These are phyloP conservation scores for Paramecium bursaria DNA, from an alignment of 73 alveolate species.

Conservation along the genomic window DNA sequence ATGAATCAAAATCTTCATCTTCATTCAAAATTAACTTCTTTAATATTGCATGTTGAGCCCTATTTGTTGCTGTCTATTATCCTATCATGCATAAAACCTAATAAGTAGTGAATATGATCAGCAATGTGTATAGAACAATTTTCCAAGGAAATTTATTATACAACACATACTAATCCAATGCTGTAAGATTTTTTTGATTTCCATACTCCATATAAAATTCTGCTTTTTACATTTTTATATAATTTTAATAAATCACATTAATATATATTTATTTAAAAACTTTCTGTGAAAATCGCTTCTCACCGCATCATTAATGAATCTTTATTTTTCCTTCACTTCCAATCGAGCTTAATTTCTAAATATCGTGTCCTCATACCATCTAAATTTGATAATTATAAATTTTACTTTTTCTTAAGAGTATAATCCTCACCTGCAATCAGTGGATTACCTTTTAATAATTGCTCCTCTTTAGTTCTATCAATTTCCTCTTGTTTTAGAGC, in stretches of 20 bases:
- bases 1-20: conserved; percentile 57
- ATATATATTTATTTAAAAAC: conserved; percentile 87
- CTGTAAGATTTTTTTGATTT: neutral
- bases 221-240: neutral
- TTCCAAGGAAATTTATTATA: conserved; percentile 58
- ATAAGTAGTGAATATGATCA: conserved; percentile 59
- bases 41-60: conserved; percentile 65
- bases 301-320: conserved; percentile 97
- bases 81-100: conserved; percentile 59
- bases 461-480: conserved; percentile 83
- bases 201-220: conserved; percentile 30
- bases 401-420: conserved; percentile 87
- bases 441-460: conserved; percentile 86
- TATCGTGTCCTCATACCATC: conserved; percentile 98
- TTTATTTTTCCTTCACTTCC: conserved; percentile 88
- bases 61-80: conserved; percentile 46
- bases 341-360: conserved; percentile 93
- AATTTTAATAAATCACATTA: conserved; percentile 62
- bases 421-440: conserved; percentile 84
- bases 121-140: conserved; percentile 47
- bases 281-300: conserved; percentile 96
- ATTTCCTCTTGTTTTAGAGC: conserved; percentile 79
- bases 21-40: conserved; percentile 24
- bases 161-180: neutral
- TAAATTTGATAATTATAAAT: neutral